Conservation (phyloP, 345 rosid genomes). For the Brassica cretica region DNA sequence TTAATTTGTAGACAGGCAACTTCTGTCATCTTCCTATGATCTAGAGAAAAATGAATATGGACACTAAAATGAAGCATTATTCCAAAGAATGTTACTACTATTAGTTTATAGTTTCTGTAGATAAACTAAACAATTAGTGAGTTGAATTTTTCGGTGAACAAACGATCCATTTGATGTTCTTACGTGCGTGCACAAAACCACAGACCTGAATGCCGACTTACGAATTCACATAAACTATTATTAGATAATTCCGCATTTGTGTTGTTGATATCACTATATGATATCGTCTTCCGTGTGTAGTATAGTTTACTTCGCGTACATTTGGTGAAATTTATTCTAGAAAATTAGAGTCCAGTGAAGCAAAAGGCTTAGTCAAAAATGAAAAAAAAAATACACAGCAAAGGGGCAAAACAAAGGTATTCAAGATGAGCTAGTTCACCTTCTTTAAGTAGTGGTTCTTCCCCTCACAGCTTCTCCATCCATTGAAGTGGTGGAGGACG, state of each 20-base stretch:
- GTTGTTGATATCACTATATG: not conserved
- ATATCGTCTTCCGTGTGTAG: not conserved
- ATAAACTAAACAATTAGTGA: slow-evolving; percentile 14
- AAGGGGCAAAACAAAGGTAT: slow-evolving; percentile 26
- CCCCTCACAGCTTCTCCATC: slow-evolving; percentile 8
- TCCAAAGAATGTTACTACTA: slow-evolving; percentile 11
- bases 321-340: slow-evolving; percentile 2
- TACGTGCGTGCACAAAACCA: slow-evolving; percentile 39
- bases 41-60: slow-evolving; percentile 19
- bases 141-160: slow-evolving; percentile 5
- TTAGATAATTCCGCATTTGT: not conserved
- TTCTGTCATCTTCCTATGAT: slow-evolving; percentile 6
- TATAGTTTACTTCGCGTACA: not conserved
- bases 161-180: not conserved
- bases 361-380: slow-evolving; percentile 27
- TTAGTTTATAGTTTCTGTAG: not conserved
- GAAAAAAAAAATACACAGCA: not conserved
- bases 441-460: slow-evolving; percentile 24
- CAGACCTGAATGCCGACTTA: slow-evolving; percentile 14
- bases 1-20: not conserved
- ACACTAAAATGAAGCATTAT: slow-evolving; percentile 22
- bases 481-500: slow-evolving; percentile 14
- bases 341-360: slow-evolving; percentile 29
- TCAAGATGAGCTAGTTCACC: not conserved
- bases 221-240: slow-evolving; percentile 14